Conservation (phyloP, 495 filamentous ascomycete genomes). For the Tuber magnatum region DNA sequence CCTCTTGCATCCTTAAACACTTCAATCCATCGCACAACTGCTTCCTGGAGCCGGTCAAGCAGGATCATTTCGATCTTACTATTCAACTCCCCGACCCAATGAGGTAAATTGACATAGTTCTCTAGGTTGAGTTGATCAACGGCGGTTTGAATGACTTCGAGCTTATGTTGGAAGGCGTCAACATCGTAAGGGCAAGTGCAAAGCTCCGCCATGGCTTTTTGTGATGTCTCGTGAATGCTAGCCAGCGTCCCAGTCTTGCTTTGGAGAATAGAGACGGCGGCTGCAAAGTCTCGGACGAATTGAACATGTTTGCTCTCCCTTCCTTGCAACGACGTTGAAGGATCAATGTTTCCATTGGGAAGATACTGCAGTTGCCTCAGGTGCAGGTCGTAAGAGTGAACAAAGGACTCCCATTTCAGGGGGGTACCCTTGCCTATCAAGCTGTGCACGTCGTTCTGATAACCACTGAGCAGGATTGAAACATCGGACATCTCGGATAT, state of each 20-base stretch:
- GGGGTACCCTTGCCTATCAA: constrained; percentile 79
- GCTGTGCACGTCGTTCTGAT: constrained; percentile 75
- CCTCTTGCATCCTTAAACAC: constrained; percentile 61
- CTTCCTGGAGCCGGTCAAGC: constrained; percentile 65
- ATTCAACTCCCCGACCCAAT: constrained; percentile 84
- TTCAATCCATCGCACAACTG: constrained; percentile 74
- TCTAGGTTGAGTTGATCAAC: constrained; percentile 95
- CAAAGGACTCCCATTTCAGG: constrained; percentile 92
- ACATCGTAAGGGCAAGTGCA: constrained; percentile 74
- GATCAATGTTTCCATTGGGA: constrained; percentile 56
- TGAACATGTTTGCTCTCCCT: constrained; percentile 89
- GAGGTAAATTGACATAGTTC: constrained; percentile 81
- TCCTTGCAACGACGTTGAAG: constrained; percentile 48
- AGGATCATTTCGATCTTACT: constrained; percentile 69
- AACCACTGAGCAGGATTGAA: constrained; percentile 76
- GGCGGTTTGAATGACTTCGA: constrained; percentile 75
- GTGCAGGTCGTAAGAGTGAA: constrained; percentile 89
- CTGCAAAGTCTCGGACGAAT: constrained; percentile 87
- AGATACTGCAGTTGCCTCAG: constrained; percentile 57
- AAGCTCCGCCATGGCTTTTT: constrained; percentile 75
- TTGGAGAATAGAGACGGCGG: constrained; percentile 75
- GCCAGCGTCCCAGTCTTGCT: constrained; percentile 70
- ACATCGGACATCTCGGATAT: constrained; percentile 80
- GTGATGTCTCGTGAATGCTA: constrained; percentile 71
- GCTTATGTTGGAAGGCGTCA: constrained; percentile 64